A percentile compares a stretch with the other conserved stretches of the same genome.
phyloP scores from a whole-genome alignment of 176 grass and related monocot species.

The Oryza officinalis region DNA sequence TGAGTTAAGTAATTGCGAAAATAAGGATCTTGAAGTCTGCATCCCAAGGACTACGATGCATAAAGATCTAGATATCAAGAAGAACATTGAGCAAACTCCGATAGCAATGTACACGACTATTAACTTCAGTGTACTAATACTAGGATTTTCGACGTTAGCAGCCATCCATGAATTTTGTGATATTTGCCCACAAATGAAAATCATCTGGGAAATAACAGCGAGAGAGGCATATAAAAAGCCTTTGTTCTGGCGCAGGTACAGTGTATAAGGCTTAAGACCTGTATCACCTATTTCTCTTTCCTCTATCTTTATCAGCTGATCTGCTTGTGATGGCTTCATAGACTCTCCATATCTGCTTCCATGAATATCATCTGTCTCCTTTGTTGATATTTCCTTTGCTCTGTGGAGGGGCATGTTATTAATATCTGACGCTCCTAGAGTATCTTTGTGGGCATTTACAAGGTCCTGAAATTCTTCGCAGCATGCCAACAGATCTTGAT shows the following conservation, averaged over 20 bases:
- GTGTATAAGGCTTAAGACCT: slow-evolving; percentile 73
- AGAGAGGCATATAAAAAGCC: slow-evolving; percentile 71
- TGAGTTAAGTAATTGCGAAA: slow-evolving; percentile 70
- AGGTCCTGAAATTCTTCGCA: slow-evolving; percentile 83
- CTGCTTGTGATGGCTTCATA: slow-evolving; percentile 31
- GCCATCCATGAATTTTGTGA: slow-evolving; percentile 98
- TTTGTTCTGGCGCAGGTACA: slow-evolving; percentile 76
- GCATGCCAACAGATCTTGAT: slow-evolving; percentile 54
- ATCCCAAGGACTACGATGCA: slow-evolving; percentile 56
- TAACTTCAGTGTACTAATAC: slow-evolving; percentile 64
- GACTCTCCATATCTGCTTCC: slow-evolving; percentile 35
- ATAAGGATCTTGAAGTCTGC: slow-evolving; percentile 84
- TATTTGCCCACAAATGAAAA: slow-evolving; percentile 77
- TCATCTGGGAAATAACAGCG: slow-evolving; percentile 46
- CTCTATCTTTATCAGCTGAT: slow-evolving; percentile 88
- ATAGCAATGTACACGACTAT: slow-evolving; percentile 80
- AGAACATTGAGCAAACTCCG: slow-evolving; percentile 55
- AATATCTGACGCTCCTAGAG: slow-evolving; percentile 46
- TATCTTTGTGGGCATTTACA: slow-evolving; percentile 82
- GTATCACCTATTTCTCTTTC: slow-evolving; percentile 87
- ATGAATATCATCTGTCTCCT: slow-evolving; percentile 44
- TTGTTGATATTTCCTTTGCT: slow-evolving; percentile 39
- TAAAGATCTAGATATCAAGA: slow-evolving; percentile 69
- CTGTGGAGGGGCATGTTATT: slow-evolving; percentile 27
- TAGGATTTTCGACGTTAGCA: slow-evolving; percentile 73